Conservation (phyloP, 164 flowering plant species). For the Amborella trichopoda region DNA sequence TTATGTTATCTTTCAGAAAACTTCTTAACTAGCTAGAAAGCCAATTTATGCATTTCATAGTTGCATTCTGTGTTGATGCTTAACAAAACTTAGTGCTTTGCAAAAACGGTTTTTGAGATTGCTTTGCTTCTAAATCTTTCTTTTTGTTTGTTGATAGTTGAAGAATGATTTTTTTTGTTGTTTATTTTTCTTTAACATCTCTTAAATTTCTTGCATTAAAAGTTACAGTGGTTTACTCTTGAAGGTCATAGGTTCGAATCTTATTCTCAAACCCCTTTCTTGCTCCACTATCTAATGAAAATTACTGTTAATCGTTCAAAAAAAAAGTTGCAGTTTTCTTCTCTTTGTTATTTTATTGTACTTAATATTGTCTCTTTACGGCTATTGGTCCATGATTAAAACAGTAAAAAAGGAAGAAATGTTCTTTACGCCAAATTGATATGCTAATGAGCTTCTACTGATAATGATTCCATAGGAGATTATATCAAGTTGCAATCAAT, state of each 20-base stretch:
- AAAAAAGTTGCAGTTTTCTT: not conserved
- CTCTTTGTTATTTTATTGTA: not conserved
- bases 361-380: not conserved
- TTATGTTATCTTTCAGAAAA: too few relatives aligned
- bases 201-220: too few relatives aligned
- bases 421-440: constrained; percentile 9
- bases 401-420: not conserved
- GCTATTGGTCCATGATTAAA: not conserved
- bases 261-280: not conserved
- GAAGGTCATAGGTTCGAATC: not conserved
- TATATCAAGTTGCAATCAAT: constrained; percentile 41
- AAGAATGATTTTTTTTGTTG: too few relatives aligned
- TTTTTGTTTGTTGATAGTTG: too few relatives aligned
- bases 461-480: constrained; percentile 48
- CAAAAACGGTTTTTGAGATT: too few relatives aligned
- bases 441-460: constrained; percentile 42
- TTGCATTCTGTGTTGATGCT: too few relatives aligned
- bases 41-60: too few relatives aligned
- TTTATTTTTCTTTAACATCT: too few relatives aligned
- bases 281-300: not conserved
- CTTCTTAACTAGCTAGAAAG: too few relatives aligned
- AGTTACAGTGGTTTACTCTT: too few relatives aligned
- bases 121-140: too few relatives aligned
- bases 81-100: too few relatives aligned
- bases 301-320: not conserved